Conservation (phyloP, 179 eudicot species). For the Silene noctiflora region DNA sequence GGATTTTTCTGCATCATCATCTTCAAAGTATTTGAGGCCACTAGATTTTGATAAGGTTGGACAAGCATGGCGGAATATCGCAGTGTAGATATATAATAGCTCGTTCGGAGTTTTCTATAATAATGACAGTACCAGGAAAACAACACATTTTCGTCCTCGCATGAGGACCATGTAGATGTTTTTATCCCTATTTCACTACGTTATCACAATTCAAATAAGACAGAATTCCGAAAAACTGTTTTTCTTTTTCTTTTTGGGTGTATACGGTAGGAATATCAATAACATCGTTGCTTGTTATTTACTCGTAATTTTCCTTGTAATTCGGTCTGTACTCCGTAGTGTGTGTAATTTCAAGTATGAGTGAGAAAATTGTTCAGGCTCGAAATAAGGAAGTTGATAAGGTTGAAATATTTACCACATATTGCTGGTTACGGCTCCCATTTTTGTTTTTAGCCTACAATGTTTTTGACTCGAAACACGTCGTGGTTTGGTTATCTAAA, state of each 20-base stretch:
- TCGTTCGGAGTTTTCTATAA: slow-evolving; percentile 1
- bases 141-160: slow-evolving; percentile 17
- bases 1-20: neutral
- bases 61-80: slow-evolving; percentile 8
- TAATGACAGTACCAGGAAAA: slow-evolving; percentile 18
- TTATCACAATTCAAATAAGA: slow-evolving; percentile 19
- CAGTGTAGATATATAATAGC: slow-evolving; percentile 26
- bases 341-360: neutral
- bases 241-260: neutral
- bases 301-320: neutral
- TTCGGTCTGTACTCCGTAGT: neutral
- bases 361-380: too few relatives aligned
- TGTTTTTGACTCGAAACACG: too few relatives aligned
- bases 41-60: slow-evolving; percentile 36
- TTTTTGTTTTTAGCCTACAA: too few relatives aligned
- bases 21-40: slow-evolving; percentile 21
- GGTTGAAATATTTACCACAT: too few relatives aligned
- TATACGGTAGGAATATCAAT: slow-evolving; percentile 7
- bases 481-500: too few relatives aligned
- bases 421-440: too few relatives aligned
- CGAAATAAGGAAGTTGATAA: too few relatives aligned
- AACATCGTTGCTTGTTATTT: neutral
- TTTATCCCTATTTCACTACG: slow-evolving; percentile 20
- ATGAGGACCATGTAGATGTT: slow-evolving; percentile 25
- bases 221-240: slow-evolving; percentile 6